phyloP scores from a whole-genome alignment of 2,329 filamentous ascomycete genomes.

The Grosmannia serpens region DNA sequence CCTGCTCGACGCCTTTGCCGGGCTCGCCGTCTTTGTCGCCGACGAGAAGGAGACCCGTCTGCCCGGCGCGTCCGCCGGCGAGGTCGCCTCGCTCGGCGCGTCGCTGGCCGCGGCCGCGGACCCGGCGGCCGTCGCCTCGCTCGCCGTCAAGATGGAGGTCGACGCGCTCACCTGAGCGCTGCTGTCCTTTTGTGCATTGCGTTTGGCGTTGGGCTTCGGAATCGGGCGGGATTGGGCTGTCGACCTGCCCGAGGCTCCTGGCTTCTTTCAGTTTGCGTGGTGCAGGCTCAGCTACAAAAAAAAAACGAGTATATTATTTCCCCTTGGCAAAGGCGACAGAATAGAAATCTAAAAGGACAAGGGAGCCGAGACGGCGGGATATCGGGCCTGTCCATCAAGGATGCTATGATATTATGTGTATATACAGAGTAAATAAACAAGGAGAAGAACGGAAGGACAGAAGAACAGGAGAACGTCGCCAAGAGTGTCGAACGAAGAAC shows the following conservation, averaged over 20 bases:
- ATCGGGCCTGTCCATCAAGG: neutral
- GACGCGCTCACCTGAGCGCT: slow-evolving; percentile 31
- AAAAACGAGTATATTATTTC: too few species aligned
- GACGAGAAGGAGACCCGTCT: slow-evolving; percentile 51
- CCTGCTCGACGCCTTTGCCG: slow-evolving; percentile 81
- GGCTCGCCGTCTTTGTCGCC: slow-evolving; percentile 74
- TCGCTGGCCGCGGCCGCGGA: slow-evolving; percentile 17
- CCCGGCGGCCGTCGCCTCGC: slow-evolving; percentile 8
- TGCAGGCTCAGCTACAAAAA: too few species aligned
- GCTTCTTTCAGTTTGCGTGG: too few species aligned
- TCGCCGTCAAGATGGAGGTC: slow-evolving; percentile 31
- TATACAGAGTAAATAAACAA: too few species aligned
- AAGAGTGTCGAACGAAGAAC: too few species aligned
- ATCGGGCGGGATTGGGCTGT: neutral
- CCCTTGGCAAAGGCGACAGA: too few species aligned
- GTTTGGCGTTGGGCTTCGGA: neutral
- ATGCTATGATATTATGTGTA: neutral
- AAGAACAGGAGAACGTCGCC: too few species aligned
- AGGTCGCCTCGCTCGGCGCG: slow-evolving; percentile 23
- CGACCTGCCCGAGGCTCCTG: too few species aligned
- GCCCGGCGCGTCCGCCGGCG: slow-evolving; percentile 15
- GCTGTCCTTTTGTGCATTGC: neutral
- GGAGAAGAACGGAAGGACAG: neutral
- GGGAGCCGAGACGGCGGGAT: neutral
- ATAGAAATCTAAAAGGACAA: too few species aligned